Evolutionary conservation across 164 flowering plant species (phyloP).

Genomic region (Paratinospora sagittata): DNA sequence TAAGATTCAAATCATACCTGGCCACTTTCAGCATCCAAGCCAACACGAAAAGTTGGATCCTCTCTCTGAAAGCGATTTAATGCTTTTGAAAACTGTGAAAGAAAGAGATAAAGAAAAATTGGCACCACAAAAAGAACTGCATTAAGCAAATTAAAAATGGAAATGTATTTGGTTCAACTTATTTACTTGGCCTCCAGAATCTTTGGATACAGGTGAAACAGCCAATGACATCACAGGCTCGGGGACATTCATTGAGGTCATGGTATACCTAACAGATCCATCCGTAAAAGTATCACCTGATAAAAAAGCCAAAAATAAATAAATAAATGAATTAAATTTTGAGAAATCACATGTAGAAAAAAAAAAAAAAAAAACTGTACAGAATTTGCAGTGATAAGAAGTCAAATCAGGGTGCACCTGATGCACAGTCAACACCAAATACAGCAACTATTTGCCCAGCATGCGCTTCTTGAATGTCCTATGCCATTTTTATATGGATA

Average conservation of each 20-base stretch:
- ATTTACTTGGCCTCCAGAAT: slow-evolving; percentile 91
- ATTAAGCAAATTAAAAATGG: background rate
- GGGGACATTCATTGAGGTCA: slow-evolving; percentile 99
- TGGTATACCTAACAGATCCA: slow-evolving; percentile 88
- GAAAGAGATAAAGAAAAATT: slow-evolving; percentile 10
- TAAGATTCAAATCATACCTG: slow-evolving; percentile 45
- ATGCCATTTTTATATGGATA: background rate
- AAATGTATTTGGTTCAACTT: background rate
- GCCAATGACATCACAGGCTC: slow-evolving; percentile 99
- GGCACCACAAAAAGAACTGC: background rate
- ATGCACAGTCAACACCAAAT: slow-evolving; percentile 98
- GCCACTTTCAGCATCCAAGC: slow-evolving; percentile 96
- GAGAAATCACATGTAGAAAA: background rate
- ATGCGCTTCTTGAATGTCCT: slow-evolving; percentile 99
- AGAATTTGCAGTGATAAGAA: background rate
- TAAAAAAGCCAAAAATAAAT: slow-evolving; percentile 2
- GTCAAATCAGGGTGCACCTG: slow-evolving; percentile 43
- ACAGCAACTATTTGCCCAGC: slow-evolving; percentile 99
- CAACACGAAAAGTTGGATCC: slow-evolving; percentile 99
- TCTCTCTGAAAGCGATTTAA: slow-evolving; percentile 96
- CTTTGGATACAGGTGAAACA: slow-evolving; percentile 90
- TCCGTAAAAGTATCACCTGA: slow-evolving; percentile 97
- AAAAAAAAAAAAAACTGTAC: background rate
- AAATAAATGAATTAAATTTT: background rate
- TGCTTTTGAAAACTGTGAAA: slow-evolving; percentile 89